A percentile compares a stretch with the other conserved stretches of the same genome.
Conservation (phyloP, 352 stramenopile genomes). For the Peronospora farinosa region DNA sequence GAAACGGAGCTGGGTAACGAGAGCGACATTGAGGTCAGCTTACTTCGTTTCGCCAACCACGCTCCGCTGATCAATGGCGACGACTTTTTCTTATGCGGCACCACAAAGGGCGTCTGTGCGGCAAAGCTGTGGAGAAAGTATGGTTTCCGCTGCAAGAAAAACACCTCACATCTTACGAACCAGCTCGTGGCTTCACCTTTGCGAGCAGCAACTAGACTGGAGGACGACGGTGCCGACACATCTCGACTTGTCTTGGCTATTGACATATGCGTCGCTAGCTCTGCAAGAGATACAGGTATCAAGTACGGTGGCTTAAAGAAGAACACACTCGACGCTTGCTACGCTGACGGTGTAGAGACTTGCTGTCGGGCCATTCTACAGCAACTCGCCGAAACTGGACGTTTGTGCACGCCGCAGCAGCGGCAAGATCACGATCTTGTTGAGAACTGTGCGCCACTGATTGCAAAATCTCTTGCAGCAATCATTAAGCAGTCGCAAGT, state of each 20-base stretch:
- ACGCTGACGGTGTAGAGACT: conserved; percentile 27
- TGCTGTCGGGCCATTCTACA: conserved; percentile 43
- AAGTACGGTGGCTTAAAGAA: conserved; percentile 57
- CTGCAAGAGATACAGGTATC: conserved; percentile 10
- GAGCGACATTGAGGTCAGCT: conserved; percentile 45
- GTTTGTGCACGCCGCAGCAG: conserved; percentile 46
- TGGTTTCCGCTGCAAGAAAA: conserved; percentile 37
- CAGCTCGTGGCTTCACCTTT: conserved; percentile 39
- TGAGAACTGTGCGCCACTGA: conserved; percentile 43
- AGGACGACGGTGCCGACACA: conserved; percentile 6
- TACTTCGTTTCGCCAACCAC: conserved; percentile 74
- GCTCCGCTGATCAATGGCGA: conserved; percentile 54
- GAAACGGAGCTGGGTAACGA: conserved; percentile 10
- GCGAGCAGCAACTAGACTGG: conserved; percentile 9
- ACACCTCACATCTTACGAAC: conserved; percentile 37
- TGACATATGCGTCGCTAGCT: conserved; percentile 35
- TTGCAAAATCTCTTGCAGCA: conserved; percentile 41
- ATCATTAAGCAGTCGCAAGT: conserved; percentile 30
- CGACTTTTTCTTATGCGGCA: conserved; percentile 51
- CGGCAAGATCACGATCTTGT: conserved; percentile 48
- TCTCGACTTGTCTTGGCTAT: conserved; percentile 44
- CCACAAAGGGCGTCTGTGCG: conserved; percentile 35
- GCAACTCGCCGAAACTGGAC: conserved; percentile 38
- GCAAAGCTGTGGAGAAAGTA: conserved; percentile 53
- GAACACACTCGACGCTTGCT: conserved; percentile 43